Percentiles rank a stretch among this genome's conserved stretches.
These are phyloP conservation scores for Aspergillus hortae DNA, from an alignment of 2,329 filamentous ascomycete species.

Conservation along the genomic window DNA sequence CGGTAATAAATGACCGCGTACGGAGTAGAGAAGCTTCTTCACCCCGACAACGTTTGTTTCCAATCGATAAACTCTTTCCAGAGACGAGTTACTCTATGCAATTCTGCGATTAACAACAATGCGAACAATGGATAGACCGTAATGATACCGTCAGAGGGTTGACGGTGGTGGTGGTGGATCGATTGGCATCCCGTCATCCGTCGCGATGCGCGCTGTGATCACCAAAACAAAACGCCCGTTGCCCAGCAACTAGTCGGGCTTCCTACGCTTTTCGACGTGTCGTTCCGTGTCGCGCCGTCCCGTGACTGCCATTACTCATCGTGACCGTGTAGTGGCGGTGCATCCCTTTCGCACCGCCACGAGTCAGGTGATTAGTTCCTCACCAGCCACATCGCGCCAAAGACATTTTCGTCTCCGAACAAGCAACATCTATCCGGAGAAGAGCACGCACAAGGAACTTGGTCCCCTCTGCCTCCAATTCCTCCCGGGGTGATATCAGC, in stretches of 20 bases:
- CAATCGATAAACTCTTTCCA: too few species aligned
- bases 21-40: background rate
- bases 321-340: slow-evolving; percentile 15
- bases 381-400: slow-evolving; percentile 11
- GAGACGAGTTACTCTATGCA: too few species aligned
- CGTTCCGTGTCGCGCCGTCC: slow-evolving; percentile 13
- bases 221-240: slow-evolving; percentile 23
- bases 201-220: slow-evolving; percentile 14
- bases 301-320: slow-evolving; percentile 9
- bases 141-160: slow-evolving; percentile 16
- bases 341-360: background rate
- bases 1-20: background rate
- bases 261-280: slow-evolving; percentile 11
- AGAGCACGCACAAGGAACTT: background rate
- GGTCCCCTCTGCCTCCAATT: slow-evolving; percentile 11
- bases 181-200: slow-evolving; percentile 11
- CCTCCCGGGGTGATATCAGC: slow-evolving; percentile 6
- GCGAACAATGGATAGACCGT: slow-evolving; percentile 3
- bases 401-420: slow-evolving; percentile 22
- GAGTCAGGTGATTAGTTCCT: slow-evolving; percentile 12
- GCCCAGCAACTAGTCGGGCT: slow-evolving; percentile 49
- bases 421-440: background rate
- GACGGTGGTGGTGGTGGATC: slow-evolving; percentile 12
- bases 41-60: too few species aligned
- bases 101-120: too few species aligned